phyloP scores from a whole-genome alignment of 345 rosid species.

The Ceriops decandra region DNA sequence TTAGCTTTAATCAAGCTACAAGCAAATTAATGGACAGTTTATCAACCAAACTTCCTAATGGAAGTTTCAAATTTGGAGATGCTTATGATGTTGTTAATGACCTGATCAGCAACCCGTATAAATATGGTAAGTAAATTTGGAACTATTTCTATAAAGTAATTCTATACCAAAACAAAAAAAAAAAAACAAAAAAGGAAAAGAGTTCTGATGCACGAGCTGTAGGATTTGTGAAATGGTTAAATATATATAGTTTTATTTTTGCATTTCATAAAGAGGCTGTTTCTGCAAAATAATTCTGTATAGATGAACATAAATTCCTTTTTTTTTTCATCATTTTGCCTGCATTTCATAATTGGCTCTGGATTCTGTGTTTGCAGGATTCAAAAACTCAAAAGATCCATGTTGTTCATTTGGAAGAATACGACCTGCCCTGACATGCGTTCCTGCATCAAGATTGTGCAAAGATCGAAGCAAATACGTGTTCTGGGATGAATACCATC shows the following conservation, averaged over 20 bases:
- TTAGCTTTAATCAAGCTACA: conserved; percentile 57
- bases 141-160: too few species aligned
- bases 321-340: background rate
- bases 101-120: conserved; percentile 57
- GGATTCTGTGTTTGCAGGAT: conserved; percentile 41
- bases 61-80: conserved; percentile 73
- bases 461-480: conserved; percentile 80
- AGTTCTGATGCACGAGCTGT: too few species aligned
- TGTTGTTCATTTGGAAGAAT: conserved; percentile 86
- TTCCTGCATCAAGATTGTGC: conserved; percentile 80
- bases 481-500: conserved; percentile 99
- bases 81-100: conserved; percentile 76
- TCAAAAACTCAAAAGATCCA: conserved; percentile 70
- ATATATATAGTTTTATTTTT: too few species aligned
- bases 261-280: too few species aligned
- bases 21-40: conserved; percentile 40
- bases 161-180: too few species aligned
- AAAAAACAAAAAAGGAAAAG: too few species aligned
- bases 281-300: too few species aligned
- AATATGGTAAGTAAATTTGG: conserved; percentile 46
- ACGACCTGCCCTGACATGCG: conserved; percentile 81
- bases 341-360: background rate
- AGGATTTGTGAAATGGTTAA: too few species aligned
- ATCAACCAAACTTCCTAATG: conserved; percentile 39
- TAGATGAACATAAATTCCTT: too few species aligned